phyloP scores from a whole-genome alignment of 306 rosid genomes.

The Begonia peltatifolia region DNA sequence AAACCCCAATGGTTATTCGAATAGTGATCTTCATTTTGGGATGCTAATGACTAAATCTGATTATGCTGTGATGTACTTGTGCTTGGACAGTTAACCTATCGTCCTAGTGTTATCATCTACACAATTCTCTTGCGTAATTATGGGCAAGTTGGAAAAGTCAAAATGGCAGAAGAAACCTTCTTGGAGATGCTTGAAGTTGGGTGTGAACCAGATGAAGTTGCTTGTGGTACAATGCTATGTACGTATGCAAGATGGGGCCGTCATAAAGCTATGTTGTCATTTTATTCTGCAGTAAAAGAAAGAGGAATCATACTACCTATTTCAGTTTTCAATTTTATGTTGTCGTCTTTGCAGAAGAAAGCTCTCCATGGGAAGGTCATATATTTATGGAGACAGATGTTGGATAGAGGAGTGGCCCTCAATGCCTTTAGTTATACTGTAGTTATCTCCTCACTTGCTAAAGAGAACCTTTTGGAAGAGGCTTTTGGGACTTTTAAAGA shows the following conservation, averaged over 20 bases:
- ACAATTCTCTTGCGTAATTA: conserved; percentile 62
- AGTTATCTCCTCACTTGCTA: conserved; percentile 51
- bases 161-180: conserved; percentile 72
- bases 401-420: conserved; percentile 33
- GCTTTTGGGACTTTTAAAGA: conserved; percentile 46
- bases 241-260: conserved; percentile 96
- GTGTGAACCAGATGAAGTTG: conserved; percentile 86
- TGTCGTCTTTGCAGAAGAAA: conserved; percentile 94
- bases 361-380: conserved; percentile 53
- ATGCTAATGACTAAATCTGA: no score
- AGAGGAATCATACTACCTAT: conserved; percentile 45
- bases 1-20: no score
- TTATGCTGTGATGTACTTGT: conserved; percentile 37
- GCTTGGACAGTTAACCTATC: conserved; percentile 74
- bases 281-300: conserved; percentile 69
- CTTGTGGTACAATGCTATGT: conserved; percentile 93
- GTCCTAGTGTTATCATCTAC: conserved; percentile 74
- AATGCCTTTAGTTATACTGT: conserved; percentile 59
- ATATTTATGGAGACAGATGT: conserved; percentile 65
- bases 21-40: no score
- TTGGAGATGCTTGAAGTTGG: conserved; percentile 92
- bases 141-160: conserved; percentile 86
- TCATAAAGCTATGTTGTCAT: conserved; percentile 71
- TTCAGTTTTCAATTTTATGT: conserved; percentile 80
- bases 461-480: conserved; percentile 43